phyloP scores from a whole-genome alignment of 345 rosid genomes.

The Bruguiera sexangula region DNA sequence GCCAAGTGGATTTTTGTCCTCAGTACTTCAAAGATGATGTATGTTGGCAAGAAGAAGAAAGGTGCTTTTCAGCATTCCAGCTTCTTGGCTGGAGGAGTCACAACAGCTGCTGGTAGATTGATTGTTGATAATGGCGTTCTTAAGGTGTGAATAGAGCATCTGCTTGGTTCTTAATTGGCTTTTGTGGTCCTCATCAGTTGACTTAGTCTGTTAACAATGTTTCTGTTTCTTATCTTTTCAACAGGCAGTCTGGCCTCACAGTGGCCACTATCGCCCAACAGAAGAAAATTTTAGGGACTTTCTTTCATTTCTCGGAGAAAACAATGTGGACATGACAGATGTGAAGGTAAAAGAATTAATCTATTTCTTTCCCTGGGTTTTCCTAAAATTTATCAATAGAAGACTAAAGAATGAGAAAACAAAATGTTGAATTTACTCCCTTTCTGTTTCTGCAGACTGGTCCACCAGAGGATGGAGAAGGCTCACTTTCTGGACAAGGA shows the following conservation, averaged over 20 bases:
- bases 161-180: background rate
- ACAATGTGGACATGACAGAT: constrained; percentile 70
- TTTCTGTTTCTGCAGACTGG: constrained; percentile 52
- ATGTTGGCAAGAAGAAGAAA: constrained; percentile 73
- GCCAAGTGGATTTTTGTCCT: constrained; percentile 94
- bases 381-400: background rate
- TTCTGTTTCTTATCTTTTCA: background rate
- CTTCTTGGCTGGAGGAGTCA: constrained; percentile 92
- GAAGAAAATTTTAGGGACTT: constrained; percentile 78
- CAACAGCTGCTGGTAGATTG: constrained; percentile 77
- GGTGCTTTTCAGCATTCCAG: constrained; percentile 91
- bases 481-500: constrained; percentile 32
- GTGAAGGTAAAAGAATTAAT: constrained; percentile 51
- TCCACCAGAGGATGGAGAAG: constrained; percentile 60
- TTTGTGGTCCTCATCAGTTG: background rate
- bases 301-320: constrained; percentile 61
- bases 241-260: constrained; percentile 97
- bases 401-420: background rate
- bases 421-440: constrained; percentile 9
- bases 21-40: constrained; percentile 63
- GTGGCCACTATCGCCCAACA: constrained; percentile 95
- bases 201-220: constrained; percentile 11
- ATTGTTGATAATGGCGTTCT: constrained; percentile 58
- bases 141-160: constrained; percentile 35
- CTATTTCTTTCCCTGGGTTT: background rate